Evolutionary conservation across 805 yeast genomes (phyloP).

Genomic region (Scheffersomyces spartinae): DNA sequence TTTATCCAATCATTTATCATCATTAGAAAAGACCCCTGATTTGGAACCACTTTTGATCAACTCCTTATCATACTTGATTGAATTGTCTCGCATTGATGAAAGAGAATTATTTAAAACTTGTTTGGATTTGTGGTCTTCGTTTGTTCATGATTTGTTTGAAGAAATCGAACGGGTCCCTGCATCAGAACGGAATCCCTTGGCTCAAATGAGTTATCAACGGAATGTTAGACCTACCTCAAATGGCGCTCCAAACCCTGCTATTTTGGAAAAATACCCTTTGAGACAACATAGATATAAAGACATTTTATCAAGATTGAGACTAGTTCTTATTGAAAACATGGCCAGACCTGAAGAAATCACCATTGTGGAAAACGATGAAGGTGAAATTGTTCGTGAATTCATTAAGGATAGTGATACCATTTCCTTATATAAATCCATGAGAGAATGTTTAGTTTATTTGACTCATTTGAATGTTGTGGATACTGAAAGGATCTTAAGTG

Average conservation of each 20-base stretch:
- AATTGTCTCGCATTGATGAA: slow-evolving; percentile 83
- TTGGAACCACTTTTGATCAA: slow-evolving; percentile 49
- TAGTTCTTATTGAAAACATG: slow-evolving; percentile 95
- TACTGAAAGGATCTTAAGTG: slow-evolving; percentile 88
- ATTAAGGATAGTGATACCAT: slow-evolving; percentile 96
- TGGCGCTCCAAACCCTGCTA: slow-evolving; percentile 81
- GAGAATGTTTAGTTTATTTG: slow-evolving; percentile 88
- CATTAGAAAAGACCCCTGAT: slow-evolving; percentile 43
- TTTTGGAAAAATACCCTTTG: slow-evolving; percentile 66
- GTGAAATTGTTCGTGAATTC: slow-evolving; percentile 95
- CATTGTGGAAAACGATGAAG: slow-evolving; percentile 96
- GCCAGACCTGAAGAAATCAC: slow-evolving; percentile 97
- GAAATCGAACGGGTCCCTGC: slow-evolving; percentile 79
- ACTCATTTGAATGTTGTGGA: slow-evolving; percentile 93
- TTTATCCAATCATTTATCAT: slow-evolving; percentile 56
- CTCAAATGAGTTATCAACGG: slow-evolving; percentile 46
- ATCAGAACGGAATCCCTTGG: slow-evolving; percentile 60
- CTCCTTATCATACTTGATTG: slow-evolving; percentile 72
- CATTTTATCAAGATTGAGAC: slow-evolving; percentile 70
- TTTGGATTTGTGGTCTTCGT: slow-evolving; percentile 85
- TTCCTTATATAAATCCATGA: slow-evolving; percentile 86
- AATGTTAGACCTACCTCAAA: slow-evolving; percentile 35
- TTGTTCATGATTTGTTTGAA: slow-evolving; percentile 71
- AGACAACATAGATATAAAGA: slow-evolving; percentile 78
- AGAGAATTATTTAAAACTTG: slow-evolving; percentile 93